Base-by-base conservation (phyloP, 768 basidiomycete species). In the Boletus tomentosulus region DNA sequence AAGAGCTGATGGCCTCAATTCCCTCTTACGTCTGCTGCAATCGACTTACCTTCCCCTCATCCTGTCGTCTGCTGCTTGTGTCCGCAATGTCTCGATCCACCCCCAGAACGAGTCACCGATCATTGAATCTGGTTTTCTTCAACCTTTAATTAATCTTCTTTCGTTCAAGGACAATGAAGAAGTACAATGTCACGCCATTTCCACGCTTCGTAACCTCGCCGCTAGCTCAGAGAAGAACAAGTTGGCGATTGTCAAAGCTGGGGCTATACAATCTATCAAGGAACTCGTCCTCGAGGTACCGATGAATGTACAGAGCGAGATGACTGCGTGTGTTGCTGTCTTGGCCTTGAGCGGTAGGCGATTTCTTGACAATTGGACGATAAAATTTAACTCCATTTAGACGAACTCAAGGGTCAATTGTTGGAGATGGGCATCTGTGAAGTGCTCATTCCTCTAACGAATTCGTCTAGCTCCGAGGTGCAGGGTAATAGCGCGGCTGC, bases 81-180 rank as follows among this genome's bases (percentile, higher is more conserved):
- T 98, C 45, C 92, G 97, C 57, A 99, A 99, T 65, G 97, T 99
- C 33, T 98, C 96, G 7, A 99, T 98, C 54, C 97, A 98, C 70
- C 97, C 97, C 0, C 84, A 86, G 67, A 99, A 99, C 77, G 97
- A 98, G 71, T 97, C 94, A 1, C 97, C 96, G 16, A 99, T 99
- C 70, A 99, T 99, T 69, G 97, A 99, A 64, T 90, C 93, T 34
- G 96, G 96, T 19, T 99, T 99, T 78, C 74, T 98, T 57, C 89
- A 92, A 64, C 97, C 97, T 1, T 76, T 99, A 38, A 98, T 99
- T 70, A 94, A 92, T 66, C 81, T 99, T 31, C 77, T 99, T 22
- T 92, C 95, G 2, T 98, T 98, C 77, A 98, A 98, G 71, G 97
- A 99, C 71, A 98, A 98, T 65, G 97, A 99, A 74, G 97, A 99